Evolutionary conservation across 495 filamentous ascomycete species (phyloP), one percentile per base, ranked within the genome.

Genomic region (Talaromyces stipitatus): DNA sequence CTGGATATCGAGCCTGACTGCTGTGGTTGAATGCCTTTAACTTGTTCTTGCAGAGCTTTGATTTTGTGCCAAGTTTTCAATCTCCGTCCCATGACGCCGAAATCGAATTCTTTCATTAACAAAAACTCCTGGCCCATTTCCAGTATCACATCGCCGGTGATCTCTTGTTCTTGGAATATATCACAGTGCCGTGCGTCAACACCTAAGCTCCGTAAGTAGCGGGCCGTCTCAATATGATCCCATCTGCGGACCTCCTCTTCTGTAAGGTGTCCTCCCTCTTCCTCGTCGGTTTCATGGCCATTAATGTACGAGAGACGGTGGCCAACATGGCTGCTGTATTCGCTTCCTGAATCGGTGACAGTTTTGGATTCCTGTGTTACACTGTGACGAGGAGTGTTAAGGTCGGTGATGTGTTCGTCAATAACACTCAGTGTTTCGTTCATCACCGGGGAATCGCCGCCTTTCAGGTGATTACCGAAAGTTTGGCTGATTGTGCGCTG

Each of bases 371-470:
- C 82, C 53, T 72, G 75, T 18, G 69, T 69, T 28, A 80, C 61
- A 47, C 82, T 82, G 52, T 85, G 81, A 36, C 85, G 81, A 45
- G 90, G 82, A 5, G 85, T 90, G 66, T 85, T 85, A 72, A 99
- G 85, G 66, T 96, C 90, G 23, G 91, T 96, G 48, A 99, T 97
- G 67, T 97, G 95, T 70, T 99, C 95, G 64, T 99, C 83, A 64
- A 99, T 99, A 29, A 97, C 95, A 63, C 90, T 96, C 57, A 99
- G 71, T 0, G 95, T 97, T 65, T 99, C 92, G 65, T 95, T 91
- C 78, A 99, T 89, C 24, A 97, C 92, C 2, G 91, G 89, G 64
- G 89, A 92, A 24, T 84, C 80, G 60, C 83, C 74, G 30, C 73
- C 71, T 58, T 69, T 72, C 56, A 71, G 47, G 58, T 78, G 66